Evolutionary conservation across 1,139 yeast genomes (phyloP), one percentile per base, ranked within the genome.

Genomic region (Nakaseomyces delphensis): DNA sequence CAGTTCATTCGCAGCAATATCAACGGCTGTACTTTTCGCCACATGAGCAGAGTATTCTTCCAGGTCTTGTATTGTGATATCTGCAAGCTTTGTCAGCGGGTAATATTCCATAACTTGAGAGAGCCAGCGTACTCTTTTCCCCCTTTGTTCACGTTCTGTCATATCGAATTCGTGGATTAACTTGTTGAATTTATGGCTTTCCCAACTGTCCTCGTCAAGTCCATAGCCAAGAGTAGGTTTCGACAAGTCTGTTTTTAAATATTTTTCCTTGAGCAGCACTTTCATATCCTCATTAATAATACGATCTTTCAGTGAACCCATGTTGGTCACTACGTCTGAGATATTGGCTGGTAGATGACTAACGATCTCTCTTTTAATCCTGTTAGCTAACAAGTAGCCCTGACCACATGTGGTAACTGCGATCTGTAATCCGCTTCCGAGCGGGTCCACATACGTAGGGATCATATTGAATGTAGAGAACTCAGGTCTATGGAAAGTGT

Each of bases 91-190:
- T 4, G 68, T 64, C 41, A 89, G 67, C 3, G 98, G 98, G 57
- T 79, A 89, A 59, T 89, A 89, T 58, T 89, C 97, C 40, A 89
- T 93, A 40, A 89, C 76, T 57, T 89, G 97, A 1, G 89, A 76
- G 44, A 89, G 67, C 95, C 96, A 91, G 53, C 94, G 71, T 33
- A 85, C 70, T 50, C 95, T 67, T 56, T 77, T 80, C 23, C 70
- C 59, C 47, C 74, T 76, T 53, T 71, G 69, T 53, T 76, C 75
- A 33, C 71, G 69, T 36, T 66, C 68, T 0, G 73, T 67, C 72
- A 73, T 73, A 43, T 70, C 70, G 53, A 76, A 76, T 52, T 81
- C 89, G 29, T 73, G 67, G 6, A 83, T 79, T 36, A 84, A 69
- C 27, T 70, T 60, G 59, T 84, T 84, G 49, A 84, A 69, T 41